These are phyloP conservation scores for Coniella vitis DNA, from an alignment of 2,329 filamentous ascomycete genomes.

Conservation along the genomic window DNA sequence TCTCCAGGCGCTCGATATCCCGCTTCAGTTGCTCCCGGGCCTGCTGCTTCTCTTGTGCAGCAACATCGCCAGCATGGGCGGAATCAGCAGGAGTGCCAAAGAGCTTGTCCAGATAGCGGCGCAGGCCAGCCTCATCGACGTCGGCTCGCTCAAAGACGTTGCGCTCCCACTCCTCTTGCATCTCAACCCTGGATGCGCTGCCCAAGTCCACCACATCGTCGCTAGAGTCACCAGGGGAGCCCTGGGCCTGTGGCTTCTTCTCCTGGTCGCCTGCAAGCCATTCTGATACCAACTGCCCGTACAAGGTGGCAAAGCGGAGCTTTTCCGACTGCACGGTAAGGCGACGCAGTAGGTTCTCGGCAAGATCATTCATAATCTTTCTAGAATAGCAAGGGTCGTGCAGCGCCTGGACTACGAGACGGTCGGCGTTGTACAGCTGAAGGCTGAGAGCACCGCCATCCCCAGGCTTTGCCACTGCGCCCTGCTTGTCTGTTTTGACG, in stretches of 20 bases:
- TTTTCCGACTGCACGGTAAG: conserved; percentile 35
- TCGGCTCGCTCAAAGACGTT: conserved; percentile 34
- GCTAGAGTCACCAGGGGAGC: conserved; percentile 15
- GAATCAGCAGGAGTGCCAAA: conserved; percentile 29
- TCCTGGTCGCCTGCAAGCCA: conserved; percentile 30
- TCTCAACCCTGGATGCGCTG: conserved; percentile 33
- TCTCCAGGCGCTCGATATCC: conserved; percentile 27
- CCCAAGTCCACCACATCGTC: conserved; percentile 30
- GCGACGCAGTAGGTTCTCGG: conserved; percentile 29
- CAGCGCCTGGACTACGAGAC: conserved; percentile 32
- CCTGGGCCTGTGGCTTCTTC: conserved; percentile 17
- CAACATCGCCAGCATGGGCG: neutral
- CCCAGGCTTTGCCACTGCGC: conserved; percentile 34
- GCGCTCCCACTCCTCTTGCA: conserved; percentile 35
- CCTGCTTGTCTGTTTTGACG: conserved; percentile 46
- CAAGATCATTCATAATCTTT: conserved; percentile 27
- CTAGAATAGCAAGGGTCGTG: conserved; percentile 35
- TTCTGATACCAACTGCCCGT: conserved; percentile 40
- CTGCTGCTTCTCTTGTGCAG: conserved; percentile 19
- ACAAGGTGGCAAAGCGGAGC: conserved; percentile 37
- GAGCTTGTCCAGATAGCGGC: conserved; percentile 32
- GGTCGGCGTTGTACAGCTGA: conserved; percentile 32
- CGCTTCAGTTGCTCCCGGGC: conserved; percentile 22
- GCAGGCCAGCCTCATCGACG: conserved; percentile 31
- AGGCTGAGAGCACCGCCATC: conserved; percentile 25